Conservation (phyloP, 2,329 filamentous ascomycete genomes). For the Pezicula carpinea region DNA sequence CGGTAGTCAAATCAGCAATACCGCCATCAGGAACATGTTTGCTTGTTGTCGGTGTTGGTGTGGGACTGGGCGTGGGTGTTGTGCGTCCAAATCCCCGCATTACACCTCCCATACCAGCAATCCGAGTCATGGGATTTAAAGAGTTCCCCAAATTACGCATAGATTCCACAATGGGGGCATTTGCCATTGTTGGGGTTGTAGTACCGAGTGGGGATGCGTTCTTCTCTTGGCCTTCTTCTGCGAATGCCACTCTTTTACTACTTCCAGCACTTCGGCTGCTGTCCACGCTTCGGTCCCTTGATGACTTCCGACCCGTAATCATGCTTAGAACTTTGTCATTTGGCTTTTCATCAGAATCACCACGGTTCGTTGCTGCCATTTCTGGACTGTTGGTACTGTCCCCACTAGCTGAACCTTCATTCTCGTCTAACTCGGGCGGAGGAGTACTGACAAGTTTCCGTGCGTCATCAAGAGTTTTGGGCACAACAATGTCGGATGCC, state of each 20-base stretch:
- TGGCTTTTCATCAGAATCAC: slow-evolving; percentile 31
- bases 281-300: slow-evolving; percentile 71
- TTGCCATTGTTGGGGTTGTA: slow-evolving; percentile 28
- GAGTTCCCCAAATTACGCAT: slow-evolving; percentile 77
- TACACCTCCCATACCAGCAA: slow-evolving; percentile 63
- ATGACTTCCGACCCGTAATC: slow-evolving; percentile 58
- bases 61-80: slow-evolving; percentile 29
- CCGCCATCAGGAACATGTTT: slow-evolving; percentile 43
- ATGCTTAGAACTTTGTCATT: slow-evolving; percentile 68
- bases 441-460: slow-evolving; percentile 79
- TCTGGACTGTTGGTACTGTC: slow-evolving; percentile 41
- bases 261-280: slow-evolving; percentile 61
- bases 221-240: slow-evolving; percentile 34
- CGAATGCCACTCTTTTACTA: slow-evolving; percentile 53
- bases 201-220: slow-evolving; percentile 22
- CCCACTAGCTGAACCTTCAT: slow-evolving; percentile 36
- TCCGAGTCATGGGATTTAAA: slow-evolving; percentile 76
- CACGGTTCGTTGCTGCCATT: slow-evolving; percentile 24
- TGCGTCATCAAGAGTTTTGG: slow-evolving; percentile 90
- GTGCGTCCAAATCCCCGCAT: slow-evolving; percentile 71
- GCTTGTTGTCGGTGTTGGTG: slow-evolving; percentile 35
- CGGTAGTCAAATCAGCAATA: slow-evolving; percentile 47
- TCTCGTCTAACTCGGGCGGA: slow-evolving; percentile 37
- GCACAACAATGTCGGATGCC: slow-evolving; percentile 55
- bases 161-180: slow-evolving; percentile 69